Percentiles rank a stretch among this genome's conserved stretches.
These are phyloP conservation scores for Podospora didyma DNA, from an alignment of 495 filamentous ascomycete genomes.

Conservation along the genomic window DNA sequence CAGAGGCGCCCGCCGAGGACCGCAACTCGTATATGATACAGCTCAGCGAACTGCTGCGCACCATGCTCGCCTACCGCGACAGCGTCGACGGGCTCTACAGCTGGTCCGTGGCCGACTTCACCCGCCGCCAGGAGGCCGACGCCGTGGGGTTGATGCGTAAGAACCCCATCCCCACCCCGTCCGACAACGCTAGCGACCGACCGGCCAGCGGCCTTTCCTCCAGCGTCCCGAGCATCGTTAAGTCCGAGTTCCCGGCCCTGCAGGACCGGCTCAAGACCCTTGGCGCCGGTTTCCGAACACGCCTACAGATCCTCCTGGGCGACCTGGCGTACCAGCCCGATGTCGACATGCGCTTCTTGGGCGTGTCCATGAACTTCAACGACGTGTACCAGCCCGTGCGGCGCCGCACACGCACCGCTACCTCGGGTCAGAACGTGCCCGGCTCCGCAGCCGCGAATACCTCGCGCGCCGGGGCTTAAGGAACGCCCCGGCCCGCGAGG, in stretches of 20 bases:
- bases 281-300: slow-evolving; percentile 65
- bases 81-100: slow-evolving; percentile 92
- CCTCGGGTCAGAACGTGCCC: neutral
- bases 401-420: slow-evolving; percentile 44
- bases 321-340: slow-evolving; percentile 92
- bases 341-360: slow-evolving; percentile 91
- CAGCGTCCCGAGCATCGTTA: slow-evolving; percentile 16
- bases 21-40: slow-evolving; percentile 86
- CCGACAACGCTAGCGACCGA: slow-evolving; percentile 8
- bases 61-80: slow-evolving; percentile 92
- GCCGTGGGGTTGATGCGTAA: slow-evolving; percentile 36
- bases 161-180: slow-evolving; percentile 40
- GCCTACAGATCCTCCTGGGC: slow-evolving; percentile 76
- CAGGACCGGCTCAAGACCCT: slow-evolving; percentile 66
- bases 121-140: slow-evolving; percentile 76
- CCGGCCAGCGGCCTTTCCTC: slow-evolving; percentile 1
- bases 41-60: slow-evolving; percentile 85
- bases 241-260: slow-evolving; percentile 66
- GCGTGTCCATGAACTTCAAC: slow-evolving; percentile 98
- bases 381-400: slow-evolving; percentile 81
- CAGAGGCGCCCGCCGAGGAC: slow-evolving; percentile 36
- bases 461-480: too few species aligned
- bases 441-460: too few species aligned
- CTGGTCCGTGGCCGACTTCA: slow-evolving; percentile 91
- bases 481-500: neutral